A percentile compares a stretch with the other conserved stretches of the same genome.
Conservation (phyloP, 257 asterid species). For the Plantago ovata region DNA sequence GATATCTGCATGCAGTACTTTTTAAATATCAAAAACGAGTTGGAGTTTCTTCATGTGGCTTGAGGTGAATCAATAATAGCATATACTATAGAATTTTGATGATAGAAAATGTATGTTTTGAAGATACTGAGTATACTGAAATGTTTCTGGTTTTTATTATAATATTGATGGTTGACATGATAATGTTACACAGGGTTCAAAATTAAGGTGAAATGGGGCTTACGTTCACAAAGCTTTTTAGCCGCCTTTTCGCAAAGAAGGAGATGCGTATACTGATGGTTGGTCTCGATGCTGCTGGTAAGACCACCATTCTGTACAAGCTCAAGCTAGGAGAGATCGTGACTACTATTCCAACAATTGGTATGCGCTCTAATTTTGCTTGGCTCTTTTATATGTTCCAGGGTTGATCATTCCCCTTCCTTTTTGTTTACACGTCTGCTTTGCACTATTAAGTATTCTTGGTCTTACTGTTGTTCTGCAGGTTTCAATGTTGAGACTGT, state of each 20-base stretch:
- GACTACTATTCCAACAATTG: slow-evolving; percentile 92
- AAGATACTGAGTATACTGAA: not conserved
- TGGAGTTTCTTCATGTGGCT: too few species aligned
- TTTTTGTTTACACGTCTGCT: too few species aligned
- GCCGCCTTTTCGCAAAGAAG: slow-evolving; percentile 85
- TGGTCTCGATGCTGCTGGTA: slow-evolving; percentile 13
- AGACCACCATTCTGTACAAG: slow-evolving; percentile 89
- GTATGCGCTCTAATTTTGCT: slow-evolving; percentile 42
- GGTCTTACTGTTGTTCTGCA: slow-evolving; percentile 18
- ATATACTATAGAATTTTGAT: too few species aligned
- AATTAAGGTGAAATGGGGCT: slow-evolving; percentile 68
- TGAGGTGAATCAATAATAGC: too few species aligned
- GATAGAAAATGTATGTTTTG: too few species aligned
- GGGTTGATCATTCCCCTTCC: too few species aligned
- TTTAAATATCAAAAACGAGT: too few species aligned
- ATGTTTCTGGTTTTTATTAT: too few species aligned
- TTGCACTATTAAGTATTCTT: slow-evolving; percentile 2
- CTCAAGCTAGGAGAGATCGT: slow-evolving; percentile 96
- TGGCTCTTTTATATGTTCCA: too few species aligned
- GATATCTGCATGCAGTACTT: too few species aligned
- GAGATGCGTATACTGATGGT: slow-evolving; percentile 11
- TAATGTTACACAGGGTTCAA: slow-evolving; percentile 29
- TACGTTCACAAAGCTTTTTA: slow-evolving; percentile 74
- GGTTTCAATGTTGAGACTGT: slow-evolving; percentile 67
- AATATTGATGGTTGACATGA: not conserved